Conservation (phyloP, 495 filamentous ascomycete genomes). For the Hypomontagnella submonticulosa region DNA sequence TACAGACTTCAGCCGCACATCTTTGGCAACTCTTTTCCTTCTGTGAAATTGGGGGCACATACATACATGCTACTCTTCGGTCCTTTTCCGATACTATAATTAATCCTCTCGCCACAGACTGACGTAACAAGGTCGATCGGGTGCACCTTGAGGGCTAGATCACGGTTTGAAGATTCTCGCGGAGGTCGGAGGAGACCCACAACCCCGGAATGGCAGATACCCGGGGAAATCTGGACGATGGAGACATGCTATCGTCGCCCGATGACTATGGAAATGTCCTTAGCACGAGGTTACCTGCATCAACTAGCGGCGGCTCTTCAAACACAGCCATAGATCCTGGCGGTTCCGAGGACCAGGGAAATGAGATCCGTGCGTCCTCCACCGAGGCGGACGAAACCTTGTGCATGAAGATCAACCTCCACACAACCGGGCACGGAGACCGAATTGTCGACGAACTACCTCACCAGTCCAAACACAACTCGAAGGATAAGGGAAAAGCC, state of each 20-base stretch:
- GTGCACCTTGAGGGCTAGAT: constrained; percentile 2
- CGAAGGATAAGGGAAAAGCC: constrained; percentile 25
- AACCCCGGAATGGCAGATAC: constrained; percentile 25
- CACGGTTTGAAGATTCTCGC: constrained; percentile 5
- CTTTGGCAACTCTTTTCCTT: constrained; percentile 17
- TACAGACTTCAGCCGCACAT: constrained; percentile 29
- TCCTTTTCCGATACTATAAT: constrained; percentile 28
- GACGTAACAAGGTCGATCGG: constrained; percentile 33
- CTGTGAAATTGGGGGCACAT: neutral
- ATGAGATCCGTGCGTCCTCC: neutral
- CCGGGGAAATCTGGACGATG: constrained; percentile 21
- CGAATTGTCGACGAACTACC: constrained; percentile 3
- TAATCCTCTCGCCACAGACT: constrained; percentile 18
- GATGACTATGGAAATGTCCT: neutral
- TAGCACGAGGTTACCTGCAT: neutral
- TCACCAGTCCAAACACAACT: neutral
- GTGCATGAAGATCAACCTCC: neutral
- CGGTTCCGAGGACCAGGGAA: neutral
- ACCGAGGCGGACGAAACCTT: too few relatives aligned
- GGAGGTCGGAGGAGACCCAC: constrained; percentile 8
- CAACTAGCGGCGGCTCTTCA: neutral
- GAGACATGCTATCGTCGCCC: constrained; percentile 10
- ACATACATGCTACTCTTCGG: constrained; percentile 11
- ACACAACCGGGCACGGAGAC: neutral
- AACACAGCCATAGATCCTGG: neutral